These are phyloP conservation scores for Paramecium sexaurelia DNA, from an alignment of 73 alveolate genomes.

Conservation along the genomic window DNA sequence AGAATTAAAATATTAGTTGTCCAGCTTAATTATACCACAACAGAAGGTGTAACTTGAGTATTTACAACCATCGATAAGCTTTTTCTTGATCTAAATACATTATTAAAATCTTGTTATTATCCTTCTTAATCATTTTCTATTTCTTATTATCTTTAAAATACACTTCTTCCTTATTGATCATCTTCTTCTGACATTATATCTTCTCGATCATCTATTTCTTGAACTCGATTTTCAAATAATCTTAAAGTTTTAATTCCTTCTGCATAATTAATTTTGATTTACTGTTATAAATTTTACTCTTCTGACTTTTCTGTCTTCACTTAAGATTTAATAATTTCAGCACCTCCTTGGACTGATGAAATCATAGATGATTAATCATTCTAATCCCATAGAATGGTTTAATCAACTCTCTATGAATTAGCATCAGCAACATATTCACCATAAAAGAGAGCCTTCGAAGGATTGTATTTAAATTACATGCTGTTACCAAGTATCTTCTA, in stretches of 20 bases:
- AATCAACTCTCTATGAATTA: slow-evolving; percentile 37
- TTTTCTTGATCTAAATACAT: slow-evolving; percentile 59
- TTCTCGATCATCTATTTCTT: slow-evolving; percentile 41
- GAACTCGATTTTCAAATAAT: slow-evolving; percentile 20
- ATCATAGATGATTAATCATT: slow-evolving; percentile 42
- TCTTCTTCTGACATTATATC: slow-evolving; percentile 50
- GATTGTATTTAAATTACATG: not conserved
- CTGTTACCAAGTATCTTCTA: not conserved
- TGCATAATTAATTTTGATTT: not conserved
- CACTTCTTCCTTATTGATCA: slow-evolving; percentile 31
- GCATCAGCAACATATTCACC: slow-evolving; percentile 36
- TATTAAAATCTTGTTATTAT: slow-evolving; percentile 18
- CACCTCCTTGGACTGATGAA: not conserved
- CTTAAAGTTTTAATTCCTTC: slow-evolving; percentile 52
- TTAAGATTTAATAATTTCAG: not conserved
- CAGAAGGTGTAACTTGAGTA: slow-evolving; percentile 47
- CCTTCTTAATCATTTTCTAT: not conserved
- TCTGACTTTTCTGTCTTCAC: slow-evolving; percentile 13
- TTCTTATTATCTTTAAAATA: slow-evolving; percentile 10
- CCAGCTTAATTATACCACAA: slow-evolving; percentile 22
- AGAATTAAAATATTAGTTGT: slow-evolving; percentile 56
- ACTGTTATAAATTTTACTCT: not conserved
- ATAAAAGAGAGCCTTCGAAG: not conserved
- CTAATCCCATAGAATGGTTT: slow-evolving; percentile 41
- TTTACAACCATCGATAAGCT: slow-evolving; percentile 50